A percentile compares a stretch with the other conserved stretches of the same genome.
Evolutionary conservation across 1,284 basidiomycete species (phyloP).

Genomic region (Lentinula novae-zelandiae): DNA sequence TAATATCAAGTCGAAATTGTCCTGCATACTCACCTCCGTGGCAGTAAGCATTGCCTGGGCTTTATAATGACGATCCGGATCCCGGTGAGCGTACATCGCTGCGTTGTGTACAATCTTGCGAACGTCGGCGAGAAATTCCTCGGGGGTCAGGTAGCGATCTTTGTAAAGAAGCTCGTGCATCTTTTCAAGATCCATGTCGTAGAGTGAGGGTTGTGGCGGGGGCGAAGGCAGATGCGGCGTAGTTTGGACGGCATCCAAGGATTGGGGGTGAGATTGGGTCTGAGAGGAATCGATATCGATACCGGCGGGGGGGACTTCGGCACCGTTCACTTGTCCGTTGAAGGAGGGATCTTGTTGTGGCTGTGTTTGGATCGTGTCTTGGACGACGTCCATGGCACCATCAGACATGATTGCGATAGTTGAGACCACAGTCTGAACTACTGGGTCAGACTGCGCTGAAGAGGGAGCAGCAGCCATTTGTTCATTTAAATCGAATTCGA

Average conservation of each 20-base stretch:
- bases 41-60: slow-evolving; percentile 86
- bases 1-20: slow-evolving; percentile 80
- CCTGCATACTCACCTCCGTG: slow-evolving; percentile 82
- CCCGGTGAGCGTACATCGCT: slow-evolving; percentile 56
- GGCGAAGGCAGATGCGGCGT: background rate
- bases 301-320: background rate
- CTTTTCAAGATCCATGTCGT: slow-evolving; percentile 56
- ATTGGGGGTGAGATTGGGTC: background rate
- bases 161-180: slow-evolving; percentile 88
- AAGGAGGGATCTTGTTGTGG: background rate
- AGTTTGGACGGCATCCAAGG: background rate
- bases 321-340: background rate
- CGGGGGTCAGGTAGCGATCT: slow-evolving; percentile 79
- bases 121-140: slow-evolving; percentile 9
- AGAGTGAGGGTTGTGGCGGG: background rate
- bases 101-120: slow-evolving; percentile 35
- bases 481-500: slow-evolving; percentile 34
- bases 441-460: slow-evolving; percentile 23
- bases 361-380: background rate
- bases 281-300: slow-evolving; percentile 16
- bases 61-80: slow-evolving; percentile 75
- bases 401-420: slow-evolving; percentile 30
- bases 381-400: slow-evolving; percentile 39
- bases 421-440: slow-evolving; percentile 14
- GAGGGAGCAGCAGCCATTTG: background rate